phyloP scores from a whole-genome alignment of 257 asterid genomes.

The Leonotis leonurus region DNA sequence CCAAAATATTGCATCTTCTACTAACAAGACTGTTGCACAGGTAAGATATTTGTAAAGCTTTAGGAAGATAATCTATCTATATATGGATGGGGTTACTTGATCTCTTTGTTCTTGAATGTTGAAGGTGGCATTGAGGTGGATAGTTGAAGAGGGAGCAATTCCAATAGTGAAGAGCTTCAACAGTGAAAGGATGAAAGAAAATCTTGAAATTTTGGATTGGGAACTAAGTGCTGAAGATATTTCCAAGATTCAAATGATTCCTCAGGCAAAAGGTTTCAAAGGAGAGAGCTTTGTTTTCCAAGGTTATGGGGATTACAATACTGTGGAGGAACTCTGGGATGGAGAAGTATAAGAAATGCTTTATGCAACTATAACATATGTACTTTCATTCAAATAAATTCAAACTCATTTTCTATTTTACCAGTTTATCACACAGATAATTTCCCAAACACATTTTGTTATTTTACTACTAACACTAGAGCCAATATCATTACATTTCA shows the following conservation, averaged over 20 bases:
- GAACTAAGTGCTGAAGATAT: background rate
- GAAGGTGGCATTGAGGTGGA: slow-evolving; percentile 1
- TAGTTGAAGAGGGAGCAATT: background rate
- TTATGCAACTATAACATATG: no score
- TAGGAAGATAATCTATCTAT: no score
- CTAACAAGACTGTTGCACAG: slow-evolving; percentile 35
- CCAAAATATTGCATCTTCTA: slow-evolving; percentile 30
- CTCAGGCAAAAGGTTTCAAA: background rate
- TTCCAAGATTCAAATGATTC: background rate
- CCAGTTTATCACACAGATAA: no score
- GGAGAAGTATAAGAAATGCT: background rate
- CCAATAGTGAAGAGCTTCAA: slow-evolving; percentile 6
- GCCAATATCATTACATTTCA: no score
- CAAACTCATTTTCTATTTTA: no score
- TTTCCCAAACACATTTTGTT: no score
- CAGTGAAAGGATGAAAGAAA: background rate
- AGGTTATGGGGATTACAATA: background rate
- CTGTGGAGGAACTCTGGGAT: background rate
- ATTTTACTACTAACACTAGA: no score
- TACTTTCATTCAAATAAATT: no score
- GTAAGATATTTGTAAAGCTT: no score
- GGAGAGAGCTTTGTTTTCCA: background rate
- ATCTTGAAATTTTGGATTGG: background rate
- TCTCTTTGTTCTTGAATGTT: background rate
- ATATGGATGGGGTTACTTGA: no score